These are phyloP conservation scores for Effrenium voratum DNA, from an alignment of 73 alveolate genomes.

Conservation along the genomic window DNA sequence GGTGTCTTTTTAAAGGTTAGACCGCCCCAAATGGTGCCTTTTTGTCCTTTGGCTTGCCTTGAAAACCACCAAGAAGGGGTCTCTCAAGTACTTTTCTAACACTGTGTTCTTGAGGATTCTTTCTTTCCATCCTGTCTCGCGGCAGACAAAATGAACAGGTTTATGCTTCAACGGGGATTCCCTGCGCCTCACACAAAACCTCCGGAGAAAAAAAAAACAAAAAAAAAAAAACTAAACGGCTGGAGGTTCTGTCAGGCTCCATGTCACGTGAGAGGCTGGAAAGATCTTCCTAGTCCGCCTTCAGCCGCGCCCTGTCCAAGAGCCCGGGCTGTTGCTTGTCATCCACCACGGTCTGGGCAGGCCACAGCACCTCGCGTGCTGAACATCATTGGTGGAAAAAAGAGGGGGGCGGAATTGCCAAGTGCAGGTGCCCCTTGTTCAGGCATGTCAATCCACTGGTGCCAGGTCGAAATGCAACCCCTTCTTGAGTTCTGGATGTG, in stretches of 20 bases:
- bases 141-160: too few relatives aligned
- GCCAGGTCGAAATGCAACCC: too few relatives aligned
- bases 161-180: neutral
- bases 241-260: neutral
- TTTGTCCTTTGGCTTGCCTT: neutral
- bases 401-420: neutral
- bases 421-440: neutral
- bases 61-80: neutral
- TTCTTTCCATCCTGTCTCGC: too few relatives aligned
- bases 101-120: too few relatives aligned
- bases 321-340: constrained; percentile 46
- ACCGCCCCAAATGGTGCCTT: neutral
- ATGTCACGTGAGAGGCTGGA: neutral
- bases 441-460: neutral
- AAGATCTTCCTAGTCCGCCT: neutral
- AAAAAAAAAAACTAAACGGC: neutral
- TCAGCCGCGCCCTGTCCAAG: neutral
- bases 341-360: constrained; percentile 76
- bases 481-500: too few relatives aligned
- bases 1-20: neutral
- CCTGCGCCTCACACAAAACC: neutral
- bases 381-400: too few relatives aligned
- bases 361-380: constrained; percentile 80
- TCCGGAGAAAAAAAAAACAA: neutral
- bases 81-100: neutral